A percentile compares a stretch with the other conserved stretches of the same genome.
These are phyloP conservation scores for Lepiota brunneoincarnata DNA, from an alignment of 768 basidiomycete species.

Conservation along the genomic window DNA sequence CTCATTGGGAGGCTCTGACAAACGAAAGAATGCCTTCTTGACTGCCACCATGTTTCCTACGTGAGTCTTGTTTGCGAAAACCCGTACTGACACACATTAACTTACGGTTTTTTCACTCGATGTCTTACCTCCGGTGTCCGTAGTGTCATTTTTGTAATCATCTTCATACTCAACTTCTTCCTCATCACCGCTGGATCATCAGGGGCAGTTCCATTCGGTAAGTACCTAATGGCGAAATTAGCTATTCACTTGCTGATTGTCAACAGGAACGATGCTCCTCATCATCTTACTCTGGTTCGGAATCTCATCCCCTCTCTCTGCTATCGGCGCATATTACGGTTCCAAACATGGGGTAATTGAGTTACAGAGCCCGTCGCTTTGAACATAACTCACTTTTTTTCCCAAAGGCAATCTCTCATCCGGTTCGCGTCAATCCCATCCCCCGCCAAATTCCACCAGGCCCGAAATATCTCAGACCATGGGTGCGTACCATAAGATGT, in stretches of 20 bases:
- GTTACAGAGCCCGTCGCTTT: not conserved
- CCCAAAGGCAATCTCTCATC: slow-evolving; percentile 66
- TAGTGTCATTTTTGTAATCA: slow-evolving; percentile 78
- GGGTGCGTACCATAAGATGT: slow-evolving; percentile 44
- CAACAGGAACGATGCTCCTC: slow-evolving; percentile 74
- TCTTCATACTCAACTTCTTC: slow-evolving; percentile 92
- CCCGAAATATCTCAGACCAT: slow-evolving; percentile 80
- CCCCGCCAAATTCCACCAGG: slow-evolving; percentile 93
- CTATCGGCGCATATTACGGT: slow-evolving; percentile 84
- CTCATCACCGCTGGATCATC: slow-evolving; percentile 83
- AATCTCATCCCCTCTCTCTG: slow-evolving; percentile 87
- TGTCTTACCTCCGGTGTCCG: not conserved
- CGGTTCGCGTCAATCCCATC: slow-evolving; percentile 88
- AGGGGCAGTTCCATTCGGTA: slow-evolving; percentile 94
- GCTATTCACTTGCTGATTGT: slow-evolving; percentile 1
- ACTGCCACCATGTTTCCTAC: slow-evolving; percentile 88
- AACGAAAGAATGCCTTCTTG: slow-evolving; percentile 78
- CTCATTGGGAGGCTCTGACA: slow-evolving; percentile 75
- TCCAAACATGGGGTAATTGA: slow-evolving; percentile 76
- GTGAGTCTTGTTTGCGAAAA: slow-evolving; percentile 38
- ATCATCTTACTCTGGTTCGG: slow-evolving; percentile 90
- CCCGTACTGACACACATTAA: not conserved
- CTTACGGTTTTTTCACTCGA: not conserved
- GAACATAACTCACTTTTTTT: slow-evolving; percentile 9
- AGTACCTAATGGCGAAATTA: slow-evolving; percentile 12